phyloP scores from a whole-genome alignment of 2,329 filamentous ascomycete species.

The Paecilomyces sp. region DNA sequence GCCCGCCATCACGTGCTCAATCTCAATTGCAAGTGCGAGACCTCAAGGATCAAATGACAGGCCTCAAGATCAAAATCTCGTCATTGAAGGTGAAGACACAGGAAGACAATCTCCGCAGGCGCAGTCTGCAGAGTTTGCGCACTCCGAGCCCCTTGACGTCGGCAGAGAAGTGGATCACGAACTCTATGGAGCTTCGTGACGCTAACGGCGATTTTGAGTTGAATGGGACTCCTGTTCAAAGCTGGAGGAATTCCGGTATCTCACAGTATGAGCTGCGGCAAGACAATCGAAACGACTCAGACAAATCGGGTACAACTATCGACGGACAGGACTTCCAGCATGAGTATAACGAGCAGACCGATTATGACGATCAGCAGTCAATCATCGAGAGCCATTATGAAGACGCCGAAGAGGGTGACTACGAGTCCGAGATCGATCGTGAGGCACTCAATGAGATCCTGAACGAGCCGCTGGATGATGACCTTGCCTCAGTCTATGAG shows the following conservation, averaged over 20 bases:
- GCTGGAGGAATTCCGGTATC: conserved; percentile 10
- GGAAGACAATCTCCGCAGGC: conserved; percentile 69
- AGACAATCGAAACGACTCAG: conserved; percentile 14
- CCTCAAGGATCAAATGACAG: conserved; percentile 77
- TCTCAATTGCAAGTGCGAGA: conserved; percentile 68
- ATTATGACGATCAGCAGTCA: conserved; percentile 22
- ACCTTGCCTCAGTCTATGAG: conserved; percentile 8
- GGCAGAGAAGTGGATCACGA: conserved; percentile 53
- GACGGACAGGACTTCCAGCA: not conserved
- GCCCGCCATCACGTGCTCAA: conserved; percentile 55
- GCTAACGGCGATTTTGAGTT: conserved; percentile 27
- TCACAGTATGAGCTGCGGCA: conserved; percentile 12
- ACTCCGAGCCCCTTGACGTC: conserved; percentile 74
- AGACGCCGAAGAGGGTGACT: conserved; percentile 36
- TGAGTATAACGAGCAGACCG: conserved; percentile 4
- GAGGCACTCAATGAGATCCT: conserved; percentile 51
- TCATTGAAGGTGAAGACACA: conserved; percentile 69
- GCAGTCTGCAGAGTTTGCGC: conserved; percentile 67
- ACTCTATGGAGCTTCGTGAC: conserved; percentile 28
- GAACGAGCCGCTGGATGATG: conserved; percentile 26
- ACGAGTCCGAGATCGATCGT: conserved; percentile 53
- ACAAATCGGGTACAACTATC: not conserved
- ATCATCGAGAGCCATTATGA: conserved; percentile 32
- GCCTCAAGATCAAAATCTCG: conserved; percentile 78
- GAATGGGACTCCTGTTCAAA: conserved; percentile 27